phyloP scores from a whole-genome alignment of 805 yeast genomes.

The Pichia membranifaciens region DNA sequence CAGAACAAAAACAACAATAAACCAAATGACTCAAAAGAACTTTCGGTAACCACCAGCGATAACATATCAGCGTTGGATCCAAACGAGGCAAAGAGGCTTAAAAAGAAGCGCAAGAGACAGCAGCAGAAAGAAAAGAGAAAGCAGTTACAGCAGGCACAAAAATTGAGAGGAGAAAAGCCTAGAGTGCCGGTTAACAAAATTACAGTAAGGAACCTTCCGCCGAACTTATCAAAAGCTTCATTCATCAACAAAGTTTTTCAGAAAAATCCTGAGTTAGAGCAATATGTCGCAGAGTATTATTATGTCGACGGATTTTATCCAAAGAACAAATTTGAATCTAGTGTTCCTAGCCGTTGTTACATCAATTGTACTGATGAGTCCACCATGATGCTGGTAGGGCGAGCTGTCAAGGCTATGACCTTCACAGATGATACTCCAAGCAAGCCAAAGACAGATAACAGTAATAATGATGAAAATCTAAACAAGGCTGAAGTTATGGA shows the following conservation, averaged over 20 bases:
- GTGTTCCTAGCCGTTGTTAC: conserved; percentile 39
- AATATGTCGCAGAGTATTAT: conserved; percentile 21
- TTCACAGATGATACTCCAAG: conserved; percentile 17
- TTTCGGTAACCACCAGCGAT: neutral
- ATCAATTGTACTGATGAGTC: conserved; percentile 30
- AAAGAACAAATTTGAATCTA: conserved; percentile 33
- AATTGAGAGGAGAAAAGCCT: neutral
- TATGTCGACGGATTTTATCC: conserved; percentile 39
- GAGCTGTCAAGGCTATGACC: conserved; percentile 21
- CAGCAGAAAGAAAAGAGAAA: neutral
- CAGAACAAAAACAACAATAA: neutral
- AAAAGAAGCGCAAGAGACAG: conserved; percentile 1
- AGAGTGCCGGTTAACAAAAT: conserved; percentile 22
- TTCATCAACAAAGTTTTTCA: conserved; percentile 18
- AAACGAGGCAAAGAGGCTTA: neutral
- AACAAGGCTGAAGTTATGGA: conserved; percentile 14
- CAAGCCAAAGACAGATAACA: neutral
- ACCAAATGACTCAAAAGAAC: neutral
- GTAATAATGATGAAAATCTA: neutral
- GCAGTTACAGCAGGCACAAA: conserved; percentile 1
- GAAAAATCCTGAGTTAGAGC: conserved; percentile 3
- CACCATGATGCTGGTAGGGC: conserved; percentile 27
- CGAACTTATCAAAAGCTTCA: conserved; percentile 27
- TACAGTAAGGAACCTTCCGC: conserved; percentile 40
- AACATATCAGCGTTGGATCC: neutral